Evolutionary conservation across 495 filamentous ascomycete genomes (phyloP).

Genomic region (Penicillium simplicissimum): DNA sequence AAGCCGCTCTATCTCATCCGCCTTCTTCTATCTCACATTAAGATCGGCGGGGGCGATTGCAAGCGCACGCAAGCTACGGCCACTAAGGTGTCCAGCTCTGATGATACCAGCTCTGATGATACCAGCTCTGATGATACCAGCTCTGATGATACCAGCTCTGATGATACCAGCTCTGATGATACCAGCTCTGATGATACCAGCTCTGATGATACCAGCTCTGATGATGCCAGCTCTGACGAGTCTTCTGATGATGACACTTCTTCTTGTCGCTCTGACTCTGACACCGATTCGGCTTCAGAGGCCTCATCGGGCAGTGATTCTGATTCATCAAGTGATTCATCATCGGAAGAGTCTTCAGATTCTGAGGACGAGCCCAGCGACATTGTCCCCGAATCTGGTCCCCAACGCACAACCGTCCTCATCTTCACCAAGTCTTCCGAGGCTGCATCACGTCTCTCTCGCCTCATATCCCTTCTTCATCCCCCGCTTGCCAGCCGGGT

Average conservation of each 20-base stretch:
- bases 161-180: conserved; percentile 32
- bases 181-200: conserved; percentile 38
- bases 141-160: conserved; percentile 32
- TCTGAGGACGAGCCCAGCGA: conserved; percentile 12
- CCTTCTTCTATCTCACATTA: conserved; percentile 40
- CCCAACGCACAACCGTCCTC: conserved; percentile 49
- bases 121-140: conserved; percentile 29
- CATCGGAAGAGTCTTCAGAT: conserved; percentile 28
- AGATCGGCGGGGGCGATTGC: conserved; percentile 23
- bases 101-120: conserved; percentile 33
- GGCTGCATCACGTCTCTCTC: conserved; percentile 73
- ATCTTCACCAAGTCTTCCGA: conserved; percentile 91
- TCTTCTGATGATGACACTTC: conserved; percentile 33
- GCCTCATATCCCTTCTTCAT: conserved; percentile 68
- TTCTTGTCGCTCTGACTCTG: conserved; percentile 28
- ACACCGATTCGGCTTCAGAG: conserved; percentile 29
- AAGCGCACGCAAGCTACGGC: conserved; percentile 4
- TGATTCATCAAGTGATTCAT: conserved; percentile 23
- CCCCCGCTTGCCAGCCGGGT: conserved; percentile 58
- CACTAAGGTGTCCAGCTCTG: conserved; percentile 30
- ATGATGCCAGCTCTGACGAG: conserved; percentile 31
- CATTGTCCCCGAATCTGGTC: conserved; percentile 2
- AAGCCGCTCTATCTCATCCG: conserved; percentile 81
- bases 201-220: conserved; percentile 35
- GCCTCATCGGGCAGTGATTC: conserved; percentile 18